Conservation (phyloP, 2,329 filamentous ascomycete genomes). For the Colletotrichum siamense region DNA sequence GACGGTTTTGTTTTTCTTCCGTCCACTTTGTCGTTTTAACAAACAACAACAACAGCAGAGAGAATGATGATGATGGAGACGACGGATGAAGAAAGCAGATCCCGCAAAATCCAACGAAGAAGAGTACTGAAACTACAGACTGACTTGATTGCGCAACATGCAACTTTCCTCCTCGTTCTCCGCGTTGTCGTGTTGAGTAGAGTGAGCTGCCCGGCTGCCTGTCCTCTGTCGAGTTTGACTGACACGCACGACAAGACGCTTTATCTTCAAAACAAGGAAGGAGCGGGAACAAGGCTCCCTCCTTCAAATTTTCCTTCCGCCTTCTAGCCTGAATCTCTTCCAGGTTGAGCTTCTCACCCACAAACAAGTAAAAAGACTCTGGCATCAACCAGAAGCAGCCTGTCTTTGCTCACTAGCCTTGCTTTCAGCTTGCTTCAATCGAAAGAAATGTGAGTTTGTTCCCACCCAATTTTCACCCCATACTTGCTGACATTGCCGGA, state of each 20-base stretch:
- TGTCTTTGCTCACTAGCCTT: fast-evolving
- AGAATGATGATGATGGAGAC: background rate
- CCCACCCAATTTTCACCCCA: background rate
- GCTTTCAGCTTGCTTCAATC: background rate
- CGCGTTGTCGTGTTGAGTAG: background rate
- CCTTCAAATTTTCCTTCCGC: background rate
- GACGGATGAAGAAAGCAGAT: background rate
- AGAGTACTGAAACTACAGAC: background rate
- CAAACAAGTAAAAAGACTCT: background rate
- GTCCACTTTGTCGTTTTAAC: background rate
- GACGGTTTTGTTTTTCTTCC: too few relatives aligned
- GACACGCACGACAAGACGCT: background rate
- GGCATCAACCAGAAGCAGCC: background rate
- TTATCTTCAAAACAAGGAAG: background rate
- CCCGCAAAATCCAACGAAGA: background rate
- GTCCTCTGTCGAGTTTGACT: background rate
- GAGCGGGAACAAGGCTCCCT: background rate
- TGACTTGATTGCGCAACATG: background rate
- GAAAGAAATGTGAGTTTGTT: background rate
- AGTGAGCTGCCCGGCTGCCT: background rate
- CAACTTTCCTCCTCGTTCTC: background rate
- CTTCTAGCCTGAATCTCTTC: background rate
- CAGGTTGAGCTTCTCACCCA: background rate
- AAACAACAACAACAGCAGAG: background rate
- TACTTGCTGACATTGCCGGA: background rate